phyloP scores from a whole-genome alignment of 768 basidiomycete species.

The Agrocybe pediades region DNA sequence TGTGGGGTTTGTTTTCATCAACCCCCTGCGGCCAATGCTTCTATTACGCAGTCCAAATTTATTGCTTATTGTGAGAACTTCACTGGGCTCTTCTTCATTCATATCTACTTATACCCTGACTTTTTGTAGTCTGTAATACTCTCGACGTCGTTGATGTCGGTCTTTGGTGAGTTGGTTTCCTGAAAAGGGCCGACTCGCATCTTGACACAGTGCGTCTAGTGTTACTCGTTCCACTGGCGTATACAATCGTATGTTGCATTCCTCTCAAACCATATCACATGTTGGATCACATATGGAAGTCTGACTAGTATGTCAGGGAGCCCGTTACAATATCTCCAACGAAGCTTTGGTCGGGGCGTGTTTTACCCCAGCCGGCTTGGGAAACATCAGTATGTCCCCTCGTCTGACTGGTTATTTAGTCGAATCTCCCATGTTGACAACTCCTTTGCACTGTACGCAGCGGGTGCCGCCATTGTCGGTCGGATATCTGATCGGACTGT shows the following conservation, averaged over 20 bases:
- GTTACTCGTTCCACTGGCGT: slow-evolving; percentile 61
- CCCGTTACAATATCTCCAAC: slow-evolving; percentile 54
- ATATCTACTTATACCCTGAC: too few species aligned
- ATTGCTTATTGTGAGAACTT: slow-evolving; percentile 45
- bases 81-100: background rate
- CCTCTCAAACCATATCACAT: too few species aligned
- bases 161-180: slow-evolving; percentile 12
- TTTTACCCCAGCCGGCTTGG: slow-evolving; percentile 61
- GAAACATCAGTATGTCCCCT: slow-evolving; percentile 51
- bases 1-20: slow-evolving; percentile 47
- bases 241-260: slow-evolving; percentile 55
- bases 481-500: slow-evolving; percentile 58
- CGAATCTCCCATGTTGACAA: background rate
- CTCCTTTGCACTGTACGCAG: slow-evolving; percentile 2
- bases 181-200: background rate
- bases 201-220: slow-evolving; percentile 22
- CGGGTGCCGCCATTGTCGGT: slow-evolving; percentile 16
- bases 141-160: slow-evolving; percentile 14
- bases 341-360: slow-evolving; percentile 60
- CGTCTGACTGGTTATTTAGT: background rate
- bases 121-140: slow-evolving; percentile 15
- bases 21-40: slow-evolving; percentile 55
- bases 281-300: background rate
- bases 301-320: slow-evolving; percentile 44
- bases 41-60: slow-evolving; percentile 64